Base-by-base conservation (phyloP, 257 asterid species). In the Petrea volubilis region DNA sequence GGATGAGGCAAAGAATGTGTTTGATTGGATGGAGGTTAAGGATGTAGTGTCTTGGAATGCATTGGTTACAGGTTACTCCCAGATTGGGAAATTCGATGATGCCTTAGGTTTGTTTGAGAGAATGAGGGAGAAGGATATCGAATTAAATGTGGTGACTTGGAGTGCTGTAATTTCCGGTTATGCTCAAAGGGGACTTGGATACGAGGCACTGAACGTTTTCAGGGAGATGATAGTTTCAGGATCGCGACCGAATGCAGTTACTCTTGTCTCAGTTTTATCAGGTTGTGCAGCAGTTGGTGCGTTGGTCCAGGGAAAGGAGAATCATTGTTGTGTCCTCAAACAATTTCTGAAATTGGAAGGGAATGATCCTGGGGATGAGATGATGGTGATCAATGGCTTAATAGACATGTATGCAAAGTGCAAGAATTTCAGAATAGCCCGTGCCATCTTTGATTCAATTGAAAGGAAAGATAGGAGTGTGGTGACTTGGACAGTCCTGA, bases 401-500 rank as follows among this genome's bases (percentile, higher is more conserved):
- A 86, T 93, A 61, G 97, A 90, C 81, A 87, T 93, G 97, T 85
- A 93, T 63, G 92, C 92, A 1, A 93, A 93, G 74, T 88, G 96
- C 83, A 83, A 82, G 80, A 71, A 76, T 60, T 60, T 89, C 51
- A 68, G 36, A 61, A 64, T 70, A 40, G 94, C 97, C 34, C 86
- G 79, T 8, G 68, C 76, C 51, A 82, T 93, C 70, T 89, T 93
- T 66, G 88, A 88, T 71, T 77, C 79, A 7, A 74, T 89, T 60
- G 86, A 74, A 21, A 29, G 64, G 58, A 68, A 72, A 52, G 76
- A 79, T 43, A 80, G 92, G 77, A 83, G 84, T 77, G 97, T 93
- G 80, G 98, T 93, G 38, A 87, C 97, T 9, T 93, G 98, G 98
- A 93, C 96, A 4, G 92, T 78, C 67, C 85, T 93, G 96, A 93